A percentile compares a stretch with the other conserved stretches of the same genome.
Evolutionary conservation across 1,284 basidiomycete species (phyloP).

Genomic region (Marasmius fiardii): DNA sequence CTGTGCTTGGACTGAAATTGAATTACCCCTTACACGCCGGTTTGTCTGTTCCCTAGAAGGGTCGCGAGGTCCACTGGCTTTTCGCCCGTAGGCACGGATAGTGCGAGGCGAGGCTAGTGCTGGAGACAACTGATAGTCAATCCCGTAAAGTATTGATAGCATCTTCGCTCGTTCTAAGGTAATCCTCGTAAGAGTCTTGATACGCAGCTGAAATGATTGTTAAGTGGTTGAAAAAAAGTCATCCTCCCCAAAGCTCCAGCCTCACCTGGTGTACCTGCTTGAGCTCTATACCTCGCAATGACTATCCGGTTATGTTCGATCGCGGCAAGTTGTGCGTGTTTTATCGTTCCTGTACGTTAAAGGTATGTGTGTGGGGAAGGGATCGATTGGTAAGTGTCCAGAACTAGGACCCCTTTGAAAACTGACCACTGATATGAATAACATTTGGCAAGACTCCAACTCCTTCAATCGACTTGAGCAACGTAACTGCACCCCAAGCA

Average conservation of each 20-base stretch:
- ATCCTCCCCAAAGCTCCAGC: constrained; percentile 1
- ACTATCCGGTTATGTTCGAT: constrained; percentile 68
- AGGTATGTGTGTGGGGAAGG: too few relatives aligned
- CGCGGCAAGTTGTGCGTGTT: constrained; percentile 72
- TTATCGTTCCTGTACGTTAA: constrained; percentile 61
- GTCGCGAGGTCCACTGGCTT: too few relatives aligned
- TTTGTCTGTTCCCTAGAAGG: too few relatives aligned
- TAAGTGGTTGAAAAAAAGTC: neutral
- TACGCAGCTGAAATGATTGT: constrained; percentile 36
- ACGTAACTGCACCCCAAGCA: constrained; percentile 70
- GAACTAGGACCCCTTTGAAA: too few relatives aligned
- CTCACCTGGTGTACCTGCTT: constrained; percentile 50
- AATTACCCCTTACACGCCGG: too few relatives aligned
- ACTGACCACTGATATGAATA: constrained; percentile 69
- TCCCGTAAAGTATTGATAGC: constrained; percentile 67
- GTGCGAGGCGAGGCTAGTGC: too few relatives aligned
- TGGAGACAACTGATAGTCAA: constrained; percentile 24
- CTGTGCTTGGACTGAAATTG: too few relatives aligned
- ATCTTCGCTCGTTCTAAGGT: constrained; percentile 49
- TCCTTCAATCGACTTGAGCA: constrained; percentile 59
- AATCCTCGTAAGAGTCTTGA: constrained; percentile 56
- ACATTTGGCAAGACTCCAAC: constrained; percentile 61
- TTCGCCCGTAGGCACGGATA: too few relatives aligned
- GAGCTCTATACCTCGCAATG: constrained; percentile 58
- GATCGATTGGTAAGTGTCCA: too few relatives aligned